Base-by-base conservation (phyloP, 108 stramenopile genomes). In the Nitzschia palea region DNA sequence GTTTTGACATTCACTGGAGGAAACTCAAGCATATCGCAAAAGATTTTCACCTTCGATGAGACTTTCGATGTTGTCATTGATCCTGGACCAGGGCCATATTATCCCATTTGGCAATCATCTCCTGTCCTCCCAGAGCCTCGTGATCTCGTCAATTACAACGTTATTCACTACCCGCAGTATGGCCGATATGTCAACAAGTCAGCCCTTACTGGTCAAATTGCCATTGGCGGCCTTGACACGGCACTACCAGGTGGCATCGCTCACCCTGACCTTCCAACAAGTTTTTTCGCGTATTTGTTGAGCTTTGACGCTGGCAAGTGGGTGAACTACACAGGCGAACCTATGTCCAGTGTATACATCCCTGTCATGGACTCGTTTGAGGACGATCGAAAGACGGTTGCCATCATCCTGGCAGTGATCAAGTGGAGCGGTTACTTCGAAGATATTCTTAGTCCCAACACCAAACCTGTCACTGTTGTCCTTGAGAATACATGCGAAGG, bases 391-490 rank as follows among this genome's bases (percentile, higher is more conserved):
- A 10, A 18, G 8, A 36, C 50, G 6, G 52, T 44, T 4, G 65
- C 42, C 4, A 15, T 40, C 33, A 8, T 66, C 22, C 8, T 20
- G 6, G 35, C 62, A 10, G 5, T 47, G 9, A 54, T 66, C 22
- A 54, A 66, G 51, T 66, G 50, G 50, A 6, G 52, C 8, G 23
- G 15, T 5, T 66, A 80, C 33, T 68, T 83, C 12, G 54, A 37
- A 14, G 40, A 32, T 1, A 70, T 80, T 25, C 53, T 83, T 3
- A 74, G 76, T 8, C 34, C 64, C 18, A 67, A 78, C 52, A 65
- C 65, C 67, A 78, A 79, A 42, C 79, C 79, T 0, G 70, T 83
- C 65, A 29, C 58, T 33, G 76, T 76, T 52, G 79, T 83, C 23
- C 51, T 83, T 0, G 30, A 44, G 20, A 72, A 64, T 27, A 80